A percentile compares a stretch with the other conserved stretches of the same genome.
Evolutionary conservation across 140 eudicot species (phyloP).

Genomic region (Flaveria floridana): DNA sequence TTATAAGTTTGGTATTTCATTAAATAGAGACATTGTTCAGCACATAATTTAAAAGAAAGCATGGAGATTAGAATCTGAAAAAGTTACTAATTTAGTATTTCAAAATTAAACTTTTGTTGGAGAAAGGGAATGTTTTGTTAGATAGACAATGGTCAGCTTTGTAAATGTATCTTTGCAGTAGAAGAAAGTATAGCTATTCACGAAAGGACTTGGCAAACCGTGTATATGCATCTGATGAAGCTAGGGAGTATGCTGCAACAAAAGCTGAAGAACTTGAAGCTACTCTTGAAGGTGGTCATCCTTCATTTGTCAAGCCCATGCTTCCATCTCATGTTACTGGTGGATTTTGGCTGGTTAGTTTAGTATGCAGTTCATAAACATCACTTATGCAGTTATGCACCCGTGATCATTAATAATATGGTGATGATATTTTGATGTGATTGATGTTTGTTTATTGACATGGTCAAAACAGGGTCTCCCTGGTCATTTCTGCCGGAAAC

Average conservation of each 20-base stretch:
- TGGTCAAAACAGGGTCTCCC: slow-evolving; percentile 61
- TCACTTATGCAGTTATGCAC: not conserved
- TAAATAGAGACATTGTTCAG: not conserved
- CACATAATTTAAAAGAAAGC: not conserved
- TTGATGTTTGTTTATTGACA: slow-evolving; percentile 9
- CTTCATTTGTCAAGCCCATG: slow-evolving; percentile 76
- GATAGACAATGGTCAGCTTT: not conserved
- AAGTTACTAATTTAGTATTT: not conserved
- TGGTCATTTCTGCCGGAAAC: slow-evolving; percentile 42
- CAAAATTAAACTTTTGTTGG: not conserved
- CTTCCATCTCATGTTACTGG: slow-evolving; percentile 91
- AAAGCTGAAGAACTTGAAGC: slow-evolving; percentile 69
- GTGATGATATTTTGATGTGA: not conserved
- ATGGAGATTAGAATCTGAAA: not conserved
- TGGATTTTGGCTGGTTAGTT: slow-evolving; percentile 86
- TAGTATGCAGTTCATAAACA: not conserved
- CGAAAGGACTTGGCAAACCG: slow-evolving; percentile 59
- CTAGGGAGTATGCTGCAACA: slow-evolving; percentile 52
- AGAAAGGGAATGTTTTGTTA: not conserved
- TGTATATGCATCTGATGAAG: slow-evolving; percentile 81
- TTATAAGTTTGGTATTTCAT: not conserved
- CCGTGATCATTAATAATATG: not conserved
- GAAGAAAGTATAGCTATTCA: slow-evolving; percentile 38
- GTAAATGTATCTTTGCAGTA: slow-evolving; percentile 3
- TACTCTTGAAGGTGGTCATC: slow-evolving; percentile 52